Conservation (phyloP, 2,329 filamentous ascomycete species). For the Sporothrix phasma region DNA sequence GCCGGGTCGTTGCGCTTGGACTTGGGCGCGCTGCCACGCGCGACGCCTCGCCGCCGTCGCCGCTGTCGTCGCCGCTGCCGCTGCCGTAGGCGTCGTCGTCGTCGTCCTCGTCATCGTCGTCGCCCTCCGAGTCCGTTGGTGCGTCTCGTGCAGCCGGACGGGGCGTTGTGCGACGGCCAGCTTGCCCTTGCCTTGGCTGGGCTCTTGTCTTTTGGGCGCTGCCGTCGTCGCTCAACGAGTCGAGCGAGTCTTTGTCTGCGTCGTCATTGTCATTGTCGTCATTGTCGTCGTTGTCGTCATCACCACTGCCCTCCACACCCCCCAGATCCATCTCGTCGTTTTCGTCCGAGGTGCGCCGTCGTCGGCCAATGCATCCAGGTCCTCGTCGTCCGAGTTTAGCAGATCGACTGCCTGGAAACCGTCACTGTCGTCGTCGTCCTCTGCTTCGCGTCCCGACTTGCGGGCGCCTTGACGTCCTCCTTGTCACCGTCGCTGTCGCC, state of each 20-base stretch:
- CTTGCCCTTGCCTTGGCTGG: not conserved
- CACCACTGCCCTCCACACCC: conserved; percentile 15
- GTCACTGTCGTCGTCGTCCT: conserved; percentile 30
- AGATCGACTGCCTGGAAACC: conserved; percentile 43
- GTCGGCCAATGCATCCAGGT: conserved; percentile 43
- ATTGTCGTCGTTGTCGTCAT: conserved; percentile 28
- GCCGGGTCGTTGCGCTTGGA: conserved; percentile 86
- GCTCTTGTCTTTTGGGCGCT: conserved; percentile 22
- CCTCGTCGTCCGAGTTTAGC: conserved; percentile 47
- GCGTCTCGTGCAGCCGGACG: conserved; percentile 14
- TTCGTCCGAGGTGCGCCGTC: conserved; percentile 29
- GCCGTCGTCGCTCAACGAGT: conserved; percentile 24
- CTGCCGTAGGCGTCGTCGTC: conserved; percentile 25
- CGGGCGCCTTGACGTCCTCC: conserved; percentile 24
- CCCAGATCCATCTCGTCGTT: conserved; percentile 23
- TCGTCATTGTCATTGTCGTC: too few relatives aligned
- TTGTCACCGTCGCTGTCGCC: conserved; percentile 24
- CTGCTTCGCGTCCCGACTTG: conserved; percentile 38
- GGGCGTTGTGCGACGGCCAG: not conserved
- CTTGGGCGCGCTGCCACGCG: conserved; percentile 36
- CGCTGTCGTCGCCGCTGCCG: conserved; percentile 25
- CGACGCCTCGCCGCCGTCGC: too few relatives aligned
- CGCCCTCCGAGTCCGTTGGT: conserved; percentile 26
- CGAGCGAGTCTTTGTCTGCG: conserved; percentile 26
- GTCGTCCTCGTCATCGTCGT: conserved; percentile 30